Evolutionary conservation across 805 yeast species (phyloP).

Genomic region (Sporopachydermia lactativora): DNA sequence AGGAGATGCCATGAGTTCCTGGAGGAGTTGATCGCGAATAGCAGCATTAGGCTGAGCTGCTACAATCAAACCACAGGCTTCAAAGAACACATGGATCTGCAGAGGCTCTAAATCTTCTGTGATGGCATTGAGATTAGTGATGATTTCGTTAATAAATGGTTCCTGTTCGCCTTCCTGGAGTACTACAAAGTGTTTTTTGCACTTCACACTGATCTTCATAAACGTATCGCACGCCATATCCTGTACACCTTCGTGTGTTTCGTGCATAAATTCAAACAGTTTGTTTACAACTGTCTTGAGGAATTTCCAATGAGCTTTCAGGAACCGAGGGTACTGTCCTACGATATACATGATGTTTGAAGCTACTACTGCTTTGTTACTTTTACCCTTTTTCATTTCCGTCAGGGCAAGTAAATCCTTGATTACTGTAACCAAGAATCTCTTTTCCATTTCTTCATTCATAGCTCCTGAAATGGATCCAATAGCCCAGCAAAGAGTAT

Average conservation of each 20-base stretch:
- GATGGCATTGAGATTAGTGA: slow-evolving; percentile 65
- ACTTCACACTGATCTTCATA: slow-evolving; percentile 86
- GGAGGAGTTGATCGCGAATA: slow-evolving; percentile 55
- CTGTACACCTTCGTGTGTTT: slow-evolving; percentile 99
- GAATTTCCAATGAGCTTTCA: slow-evolving; percentile 97
- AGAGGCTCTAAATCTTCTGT: slow-evolving; percentile 93
- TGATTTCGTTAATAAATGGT: slow-evolving; percentile 86
- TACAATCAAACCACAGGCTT: slow-evolving; percentile 93
- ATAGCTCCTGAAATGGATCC: slow-evolving; percentile 98
- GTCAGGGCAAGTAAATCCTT: slow-evolving; percentile 85
- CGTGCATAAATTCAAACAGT: slow-evolving; percentile 97
- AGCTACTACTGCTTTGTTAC: slow-evolving; percentile 97
- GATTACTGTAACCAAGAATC: slow-evolving; percentile 84
- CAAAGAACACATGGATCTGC: slow-evolving; percentile 95
- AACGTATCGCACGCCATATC: slow-evolving; percentile 99
- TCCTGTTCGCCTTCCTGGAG: slow-evolving; percentile 74
- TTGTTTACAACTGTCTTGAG: slow-evolving; percentile 91
- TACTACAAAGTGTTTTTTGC: slow-evolving; percentile 89
- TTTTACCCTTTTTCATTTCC: slow-evolving; percentile 94
- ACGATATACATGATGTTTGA: slow-evolving; percentile 99
- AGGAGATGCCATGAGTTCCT: slow-evolving; percentile 79
- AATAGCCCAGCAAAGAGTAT: slow-evolving; percentile 98
- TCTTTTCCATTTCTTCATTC: slow-evolving; percentile 95
- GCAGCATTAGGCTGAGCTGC: slow-evolving; percentile 69
- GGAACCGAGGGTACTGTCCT: slow-evolving; percentile 95